Evolutionary conservation across 78 protist genomes (phyloP), one percentile per base, ranked within the genome.

Genomic region (Polysphondylium violaceum): DNA sequence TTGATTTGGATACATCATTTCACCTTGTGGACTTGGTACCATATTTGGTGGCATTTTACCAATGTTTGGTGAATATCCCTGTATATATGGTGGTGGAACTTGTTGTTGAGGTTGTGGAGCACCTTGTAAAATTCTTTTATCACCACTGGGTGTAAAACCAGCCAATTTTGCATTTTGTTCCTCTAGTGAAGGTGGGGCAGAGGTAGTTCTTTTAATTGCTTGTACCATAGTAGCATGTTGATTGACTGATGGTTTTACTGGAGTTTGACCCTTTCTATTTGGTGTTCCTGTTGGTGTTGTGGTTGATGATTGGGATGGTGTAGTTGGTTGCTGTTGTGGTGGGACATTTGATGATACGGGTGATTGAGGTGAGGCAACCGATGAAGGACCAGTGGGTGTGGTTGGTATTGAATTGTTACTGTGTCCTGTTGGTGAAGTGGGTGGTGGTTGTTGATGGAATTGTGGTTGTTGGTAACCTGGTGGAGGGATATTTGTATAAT

Each of bases 151-250:
- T 36, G 53, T 38, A 21, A n/a, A 65, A n/a, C 73, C 73, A 16
- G 55, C 55, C 55, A 9, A 50, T 36, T 65, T 65, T 69, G 61
- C 61, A 16, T 44, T 40, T 44, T 44, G 55, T 1, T 69, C 76
- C 27, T 69, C 76, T 27, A 44, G 35, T 35, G 53, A 21, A 44
- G 76, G 76, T 17, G 76, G 88, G 43, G 88, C 88, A 51, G 88
- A 78, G 43, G 17, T 74, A 33, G 88, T 78, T 65, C 88, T 65
- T n/a, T n/a, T n/a, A n/a, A n/a, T n/a, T 55, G 61, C 29, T 65
- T 44, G 73, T 11, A 65, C 40, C 33, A 38, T 61, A 33, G 71
- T 27, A 25, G 33, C 35, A 33, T 9, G 27, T 25, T 9, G 71
- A 17, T 61, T 27, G 33, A 61, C 71, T 2, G 71, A 61, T 61